Conservation (phyloP, 2,329 filamentous ascomycete species). For the Colletotrichum abscissum region DNA sequence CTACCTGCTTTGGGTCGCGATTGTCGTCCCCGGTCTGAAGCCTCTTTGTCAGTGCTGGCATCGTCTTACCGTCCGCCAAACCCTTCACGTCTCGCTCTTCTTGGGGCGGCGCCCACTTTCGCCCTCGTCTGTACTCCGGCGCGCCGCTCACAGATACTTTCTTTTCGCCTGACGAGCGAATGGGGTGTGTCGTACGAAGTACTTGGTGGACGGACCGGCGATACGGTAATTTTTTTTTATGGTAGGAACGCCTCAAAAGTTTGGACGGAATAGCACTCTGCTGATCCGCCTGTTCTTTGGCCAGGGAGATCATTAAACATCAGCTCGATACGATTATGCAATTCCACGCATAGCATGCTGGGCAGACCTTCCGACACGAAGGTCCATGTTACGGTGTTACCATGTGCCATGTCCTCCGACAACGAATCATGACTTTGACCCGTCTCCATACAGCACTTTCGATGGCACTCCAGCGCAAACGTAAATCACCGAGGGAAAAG, state of each 20-base stretch:
- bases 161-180: not conserved
- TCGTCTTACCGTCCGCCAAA: not conserved
- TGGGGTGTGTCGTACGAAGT: not conserved
- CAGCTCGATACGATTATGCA: not conserved
- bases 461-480: not conserved
- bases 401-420: not conserved
- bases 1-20: constrained; percentile 10
- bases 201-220: not conserved
- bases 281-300: not conserved
- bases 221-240: not conserved
- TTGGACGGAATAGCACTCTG: constrained; percentile 2
- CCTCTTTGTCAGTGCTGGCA: not conserved
- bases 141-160: not conserved
- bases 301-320: not conserved
- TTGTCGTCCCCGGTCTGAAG: not conserved
- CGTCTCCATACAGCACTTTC: not conserved
- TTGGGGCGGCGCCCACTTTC: not conserved
- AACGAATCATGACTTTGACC: not conserved
- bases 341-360: not conserved
- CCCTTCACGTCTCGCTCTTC: too few relatives aligned
- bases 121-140: not conserved
- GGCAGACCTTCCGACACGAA: not conserved
- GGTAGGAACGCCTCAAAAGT: not conserved
- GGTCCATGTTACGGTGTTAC: not conserved
- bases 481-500: constrained; percentile 1